Percentiles rank a stretch among this genome's conserved stretches.
Conservation (phyloP, 306 rosid species). For the Malus sieversii region DNA sequence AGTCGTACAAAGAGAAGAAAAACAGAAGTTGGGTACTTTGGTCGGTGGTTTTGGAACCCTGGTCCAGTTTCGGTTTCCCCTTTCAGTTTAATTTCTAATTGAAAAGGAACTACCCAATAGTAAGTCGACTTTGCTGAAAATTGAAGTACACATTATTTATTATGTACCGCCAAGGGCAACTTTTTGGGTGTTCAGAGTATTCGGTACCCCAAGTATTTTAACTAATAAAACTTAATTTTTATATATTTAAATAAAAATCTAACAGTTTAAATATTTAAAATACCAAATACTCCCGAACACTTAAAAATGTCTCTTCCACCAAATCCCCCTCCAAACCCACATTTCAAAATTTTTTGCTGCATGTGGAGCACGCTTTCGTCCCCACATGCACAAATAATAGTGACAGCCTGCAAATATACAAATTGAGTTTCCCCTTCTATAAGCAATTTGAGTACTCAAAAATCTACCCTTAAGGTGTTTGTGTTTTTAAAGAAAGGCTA, state of each 20-base stretch:
- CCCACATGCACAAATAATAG: neutral
- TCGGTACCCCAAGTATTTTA: no score
- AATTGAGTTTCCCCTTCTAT: neutral
- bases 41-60: neutral
- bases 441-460: neutral
- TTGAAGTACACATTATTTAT: neutral
- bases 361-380: neutral
- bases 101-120: neutral
- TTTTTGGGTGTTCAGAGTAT: no score
- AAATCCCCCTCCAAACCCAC: neutral
- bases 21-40: neutral
- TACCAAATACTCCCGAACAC: no score
- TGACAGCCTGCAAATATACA: neutral
- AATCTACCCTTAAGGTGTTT: neutral
- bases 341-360: neutral
- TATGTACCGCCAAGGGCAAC: neutral
- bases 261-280: no score
- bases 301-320: neutral
- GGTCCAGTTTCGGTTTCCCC: neutral
- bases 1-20: neutral
- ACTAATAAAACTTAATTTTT: no score
- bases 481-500: neutral
- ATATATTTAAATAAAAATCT: no score
- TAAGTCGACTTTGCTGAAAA: neutral
- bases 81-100: neutral